These are phyloP conservation scores for Phascolomyces articulosus DNA, from an alignment of 371 early-diverging fungal species.

Conservation along the genomic window DNA sequence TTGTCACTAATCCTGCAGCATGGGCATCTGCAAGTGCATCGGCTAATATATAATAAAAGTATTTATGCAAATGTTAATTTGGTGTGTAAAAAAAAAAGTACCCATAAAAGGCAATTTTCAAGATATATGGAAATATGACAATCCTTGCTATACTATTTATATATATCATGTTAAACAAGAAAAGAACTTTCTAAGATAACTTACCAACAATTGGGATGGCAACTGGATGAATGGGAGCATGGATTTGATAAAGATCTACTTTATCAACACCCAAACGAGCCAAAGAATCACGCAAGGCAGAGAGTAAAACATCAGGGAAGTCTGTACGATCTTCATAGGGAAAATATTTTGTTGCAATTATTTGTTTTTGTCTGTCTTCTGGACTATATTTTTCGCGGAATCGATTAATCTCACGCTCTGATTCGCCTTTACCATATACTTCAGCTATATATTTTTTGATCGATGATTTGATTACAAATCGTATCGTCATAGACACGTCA, in stretches of 20 bases:
- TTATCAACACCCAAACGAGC: conserved; percentile 57
- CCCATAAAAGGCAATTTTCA: too few relatives aligned
- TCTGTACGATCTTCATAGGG: conserved; percentile 38
- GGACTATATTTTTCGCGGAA: conserved; percentile 30
- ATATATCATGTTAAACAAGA: too few relatives aligned
- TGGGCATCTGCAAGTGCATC: conserved; percentile 56
- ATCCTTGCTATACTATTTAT: too few relatives aligned
- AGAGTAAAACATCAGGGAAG: conserved; percentile 47
- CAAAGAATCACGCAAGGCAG: conserved; percentile 55
- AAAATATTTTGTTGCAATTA: conserved; percentile 61
- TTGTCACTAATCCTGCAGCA: conserved; percentile 56
- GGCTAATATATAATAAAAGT: conserved; percentile 23
- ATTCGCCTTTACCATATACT: conserved; percentile 58
- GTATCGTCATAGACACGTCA: too few relatives aligned
- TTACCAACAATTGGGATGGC: conserved; percentile 49
- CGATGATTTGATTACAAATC: too few relatives aligned
- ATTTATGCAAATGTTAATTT: too few relatives aligned
- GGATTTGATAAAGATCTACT: conserved; percentile 66
- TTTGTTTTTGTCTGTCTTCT: conserved; percentile 24
- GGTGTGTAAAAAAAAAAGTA: too few relatives aligned
- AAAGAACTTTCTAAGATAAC: too few relatives aligned
- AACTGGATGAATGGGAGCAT: conserved; percentile 61
- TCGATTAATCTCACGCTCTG: conserved; percentile 48
- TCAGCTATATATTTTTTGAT: conserved; percentile 47
- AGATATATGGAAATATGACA: too few relatives aligned